phyloP scores from a whole-genome alignment of 1,284 basidiomycete species.

The Malassezia nana region DNA sequence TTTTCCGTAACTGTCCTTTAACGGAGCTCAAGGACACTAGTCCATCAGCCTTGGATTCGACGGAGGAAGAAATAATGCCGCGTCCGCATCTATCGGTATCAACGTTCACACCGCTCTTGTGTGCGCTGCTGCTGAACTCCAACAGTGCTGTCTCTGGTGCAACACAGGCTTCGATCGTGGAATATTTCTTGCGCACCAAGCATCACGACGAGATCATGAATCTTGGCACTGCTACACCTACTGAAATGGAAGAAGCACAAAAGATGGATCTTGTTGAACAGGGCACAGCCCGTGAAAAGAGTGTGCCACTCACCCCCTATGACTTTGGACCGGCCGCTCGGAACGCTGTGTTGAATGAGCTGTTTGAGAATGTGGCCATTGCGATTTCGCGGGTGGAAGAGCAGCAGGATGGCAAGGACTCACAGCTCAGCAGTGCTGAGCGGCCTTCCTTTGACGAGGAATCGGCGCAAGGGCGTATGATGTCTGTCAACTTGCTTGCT shows the following conservation, averaged over 20 bases:
- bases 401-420: constrained; percentile 16
- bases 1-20: constrained; percentile 60
- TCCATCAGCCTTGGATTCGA: constrained; percentile 22
- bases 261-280: constrained; percentile 21
- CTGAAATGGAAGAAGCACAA: constrained; percentile 9
- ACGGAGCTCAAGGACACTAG: constrained; percentile 20
- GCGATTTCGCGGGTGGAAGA: constrained; percentile 26
- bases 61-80: constrained; percentile 28
- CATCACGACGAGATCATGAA: constrained; percentile 31
- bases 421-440: background rate
- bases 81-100: constrained; percentile 62
- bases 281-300: constrained; percentile 38
- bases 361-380: constrained; percentile 43
- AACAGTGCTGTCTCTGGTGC: constrained; percentile 65
- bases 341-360: constrained; percentile 30
- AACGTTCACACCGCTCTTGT: constrained; percentile 82
- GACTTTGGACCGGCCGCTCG: constrained; percentile 30
- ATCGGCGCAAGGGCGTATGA: constrained; percentile 73
- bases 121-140: constrained; percentile 71
- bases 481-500: constrained; percentile 85
- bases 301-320: constrained; percentile 36
- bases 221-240: constrained; percentile 19
- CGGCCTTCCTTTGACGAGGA: constrained; percentile 52
- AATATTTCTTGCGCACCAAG: constrained; percentile 57
- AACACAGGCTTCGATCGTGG: constrained; percentile 66